Base-by-base conservation (phyloP, 768 basidiomycete genomes). In the Boletus speciosus region DNA sequence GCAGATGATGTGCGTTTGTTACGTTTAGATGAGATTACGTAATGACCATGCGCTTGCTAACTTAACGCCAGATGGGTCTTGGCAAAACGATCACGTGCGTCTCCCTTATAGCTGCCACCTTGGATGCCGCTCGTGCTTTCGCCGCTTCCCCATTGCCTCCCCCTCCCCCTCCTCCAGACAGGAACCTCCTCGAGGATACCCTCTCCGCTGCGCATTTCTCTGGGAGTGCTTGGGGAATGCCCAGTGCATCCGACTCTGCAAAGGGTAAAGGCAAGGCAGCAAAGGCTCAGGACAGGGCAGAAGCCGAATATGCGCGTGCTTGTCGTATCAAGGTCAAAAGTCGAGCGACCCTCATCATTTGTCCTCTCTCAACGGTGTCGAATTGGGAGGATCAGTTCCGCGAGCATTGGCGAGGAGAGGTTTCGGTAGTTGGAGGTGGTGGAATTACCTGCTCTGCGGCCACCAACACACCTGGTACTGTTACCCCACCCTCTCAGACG, bases 381-480 rank as follows among this genome's bases (percentile, higher is more conserved):
- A 98, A 98, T 66, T 99, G 97, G 97, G 97, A 99, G 73, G 93
- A 96, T 52, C 97, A 99, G 71, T 93, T 99, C 65, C 83, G 88
- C 54, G 97, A 99, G 67, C 97, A 99, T 69, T 98, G 94, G 94
- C 82, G 81, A 58, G 94, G 94, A 8, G 82, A 86, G 51, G 93
- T 97, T 4, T 77, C 78, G 23, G 87, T 97, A 39, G 78, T 88
- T 50, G 93, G 95, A 19, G 93, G 93, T 12, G 85, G 86, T 37
- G 77, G 76, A 11, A 58, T 68, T n/a, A 63, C 61, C 31, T 73
- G 66, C 49, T 65, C 66, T 32, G 64, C 63, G 16, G 61, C 66
- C 32, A 61, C 70, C 51, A 60, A 71, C 16, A 67, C 70, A 12
- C 61, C 75, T n/a, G 72, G 72, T 43, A 58, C 67, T 37, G 71